A percentile compares a stretch with the other conserved stretches of the same genome.
These are phyloP conservation scores for Exophiala sideris DNA, from an alignment of 2,329 filamentous ascomycete species.

Conservation along the genomic window DNA sequence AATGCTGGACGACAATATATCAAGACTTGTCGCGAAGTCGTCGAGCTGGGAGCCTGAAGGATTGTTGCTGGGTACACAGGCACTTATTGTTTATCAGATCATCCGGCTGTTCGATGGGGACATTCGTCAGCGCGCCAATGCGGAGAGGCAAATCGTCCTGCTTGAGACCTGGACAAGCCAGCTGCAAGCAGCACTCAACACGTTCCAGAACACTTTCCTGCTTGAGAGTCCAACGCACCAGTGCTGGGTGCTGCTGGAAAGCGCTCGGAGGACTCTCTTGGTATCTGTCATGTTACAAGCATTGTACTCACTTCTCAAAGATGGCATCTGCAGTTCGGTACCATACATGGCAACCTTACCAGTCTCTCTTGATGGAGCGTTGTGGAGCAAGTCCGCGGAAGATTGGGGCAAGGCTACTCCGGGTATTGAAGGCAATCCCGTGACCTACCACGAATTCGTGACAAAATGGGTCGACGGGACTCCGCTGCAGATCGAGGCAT, in stretches of 20 bases:
- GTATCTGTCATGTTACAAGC: slow-evolving; percentile 5
- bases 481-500: background rate
- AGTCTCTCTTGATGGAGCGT: background rate
- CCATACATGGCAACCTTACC: slow-evolving; percentile 1
- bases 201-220: background rate
- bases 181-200: background rate
- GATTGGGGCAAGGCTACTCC: background rate
- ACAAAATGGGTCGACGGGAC: background rate
- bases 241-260: slow-evolving; percentile 1
- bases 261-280: background rate
- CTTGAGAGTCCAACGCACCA: background rate
- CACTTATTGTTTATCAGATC: slow-evolving; percentile 3
- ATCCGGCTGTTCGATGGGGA: slow-evolving; percentile 2
- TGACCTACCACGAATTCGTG: slow-evolving; percentile 4
- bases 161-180: slow-evolving; percentile 2
- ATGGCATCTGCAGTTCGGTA: background rate
- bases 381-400: background rate
- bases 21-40: background rate
- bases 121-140: slow-evolving; percentile 1
- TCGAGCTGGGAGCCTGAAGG: background rate
- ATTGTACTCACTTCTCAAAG: slow-evolving; percentile 2
- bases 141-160: background rate
- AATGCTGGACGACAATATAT: slow-evolving; percentile 1
- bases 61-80: background rate
- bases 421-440: background rate